These are phyloP conservation scores for Penicillium coffeae DNA, from an alignment of 495 filamentous ascomycete species.

Conservation along the genomic window DNA sequence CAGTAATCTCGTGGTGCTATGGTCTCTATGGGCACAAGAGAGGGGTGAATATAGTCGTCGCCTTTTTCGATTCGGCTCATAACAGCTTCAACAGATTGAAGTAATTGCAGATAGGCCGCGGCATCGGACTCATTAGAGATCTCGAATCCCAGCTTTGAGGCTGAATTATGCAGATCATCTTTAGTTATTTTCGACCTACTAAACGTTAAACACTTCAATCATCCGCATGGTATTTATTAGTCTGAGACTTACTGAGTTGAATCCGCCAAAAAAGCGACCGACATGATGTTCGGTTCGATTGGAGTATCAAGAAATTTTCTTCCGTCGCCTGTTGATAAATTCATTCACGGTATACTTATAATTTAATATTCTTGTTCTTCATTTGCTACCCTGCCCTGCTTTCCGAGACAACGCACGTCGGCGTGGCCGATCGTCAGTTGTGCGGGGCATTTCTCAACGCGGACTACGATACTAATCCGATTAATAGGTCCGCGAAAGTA, in stretches of 20 bases:
- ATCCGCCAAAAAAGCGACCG: slow-evolving; percentile 17
- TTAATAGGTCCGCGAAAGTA: too few relatives aligned
- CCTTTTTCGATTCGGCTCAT: slow-evolving; percentile 14
- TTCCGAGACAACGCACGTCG: too few relatives aligned
- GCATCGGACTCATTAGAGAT: slow-evolving; percentile 16
- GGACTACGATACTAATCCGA: too few relatives aligned
- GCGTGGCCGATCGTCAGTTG: too few relatives aligned
- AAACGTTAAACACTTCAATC: neutral
- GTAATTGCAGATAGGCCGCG: slow-evolving; percentile 22
- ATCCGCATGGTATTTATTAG: neutral
- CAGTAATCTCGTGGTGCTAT: slow-evolving; percentile 15
- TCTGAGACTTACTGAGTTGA: slow-evolving; percentile 8
- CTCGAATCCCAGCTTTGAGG: slow-evolving; percentile 12
- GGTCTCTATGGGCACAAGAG: slow-evolving; percentile 12
- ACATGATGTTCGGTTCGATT: too few relatives aligned
- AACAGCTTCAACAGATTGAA: slow-evolving; percentile 25
- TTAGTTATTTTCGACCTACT: slow-evolving; percentile 14
- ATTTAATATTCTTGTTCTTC: too few relatives aligned
- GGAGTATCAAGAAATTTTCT: too few relatives aligned
- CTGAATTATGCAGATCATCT: slow-evolving; percentile 10
- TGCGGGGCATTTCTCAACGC: too few relatives aligned
- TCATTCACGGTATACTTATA: too few relatives aligned
- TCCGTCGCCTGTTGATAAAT: too few relatives aligned
- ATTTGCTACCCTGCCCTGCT: too few relatives aligned
- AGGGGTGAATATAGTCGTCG: slow-evolving; percentile 29